phyloP scores from a whole-genome alignment of 164 flowering plant genomes.

The Dillenia suffruticosa region DNA sequence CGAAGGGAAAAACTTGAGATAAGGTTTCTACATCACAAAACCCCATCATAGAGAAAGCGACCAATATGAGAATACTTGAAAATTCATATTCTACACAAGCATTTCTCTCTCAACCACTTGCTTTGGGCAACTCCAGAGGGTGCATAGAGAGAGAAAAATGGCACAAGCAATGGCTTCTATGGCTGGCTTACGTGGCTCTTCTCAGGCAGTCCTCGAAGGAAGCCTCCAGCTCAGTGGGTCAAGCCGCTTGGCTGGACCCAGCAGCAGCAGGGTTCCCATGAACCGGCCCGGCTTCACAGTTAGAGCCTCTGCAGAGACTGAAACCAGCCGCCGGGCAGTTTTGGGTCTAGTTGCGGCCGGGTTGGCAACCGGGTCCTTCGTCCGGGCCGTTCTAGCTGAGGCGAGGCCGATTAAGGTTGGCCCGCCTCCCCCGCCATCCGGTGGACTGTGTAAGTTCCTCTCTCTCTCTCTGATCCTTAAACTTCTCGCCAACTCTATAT shows the following conservation, averaged over 20 bases:
- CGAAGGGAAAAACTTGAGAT: constrained; percentile 30
- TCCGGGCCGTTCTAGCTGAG: constrained; percentile 69
- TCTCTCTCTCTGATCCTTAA: too few species aligned
- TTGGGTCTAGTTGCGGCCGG: constrained; percentile 78
- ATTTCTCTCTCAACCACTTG: neutral
- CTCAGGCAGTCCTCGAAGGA: constrained; percentile 73
- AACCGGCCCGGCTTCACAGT: constrained; percentile 35
- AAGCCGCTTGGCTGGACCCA: constrained; percentile 31
- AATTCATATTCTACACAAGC: constrained; percentile 17
- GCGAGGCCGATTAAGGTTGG: constrained; percentile 74
- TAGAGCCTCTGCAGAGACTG: constrained; percentile 57
- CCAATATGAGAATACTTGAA: neutral
- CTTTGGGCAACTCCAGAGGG: neutral
- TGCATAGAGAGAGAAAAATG: constrained; percentile 24
- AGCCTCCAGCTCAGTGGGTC: constrained; percentile 55
- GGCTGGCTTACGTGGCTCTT: constrained; percentile 64
- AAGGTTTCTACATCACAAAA: constrained; percentile 40
- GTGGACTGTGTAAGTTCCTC: constrained; percentile 76
- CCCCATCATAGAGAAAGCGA: neutral
- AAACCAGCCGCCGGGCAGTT: constrained; percentile 70
- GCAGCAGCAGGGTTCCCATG: constrained; percentile 23
- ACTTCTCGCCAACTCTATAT: too few species aligned
- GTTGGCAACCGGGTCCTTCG: constrained; percentile 63
- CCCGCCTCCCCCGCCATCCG: constrained; percentile 89
- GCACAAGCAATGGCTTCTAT: constrained; percentile 95